Evolutionary conservation across 306 rosid species (phyloP).

Genomic region (Morella rubra): DNA sequence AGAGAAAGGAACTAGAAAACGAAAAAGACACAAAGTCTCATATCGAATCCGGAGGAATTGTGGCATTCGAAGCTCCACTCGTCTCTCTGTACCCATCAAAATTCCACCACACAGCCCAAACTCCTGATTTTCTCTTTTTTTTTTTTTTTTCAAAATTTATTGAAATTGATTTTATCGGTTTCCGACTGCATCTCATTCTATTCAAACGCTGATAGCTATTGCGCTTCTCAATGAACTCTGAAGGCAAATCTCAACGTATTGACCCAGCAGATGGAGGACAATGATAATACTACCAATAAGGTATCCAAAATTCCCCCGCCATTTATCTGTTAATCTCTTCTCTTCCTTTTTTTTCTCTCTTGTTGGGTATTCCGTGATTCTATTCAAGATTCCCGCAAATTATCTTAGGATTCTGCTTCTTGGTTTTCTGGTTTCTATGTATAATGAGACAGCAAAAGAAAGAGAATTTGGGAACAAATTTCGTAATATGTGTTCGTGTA

Average conservation of each 20-base stretch:
- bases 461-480: background rate
- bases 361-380: background rate
- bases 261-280: conserved; percentile 47
- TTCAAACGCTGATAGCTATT: background rate
- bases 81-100: conserved; percentile 24
- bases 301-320: conserved; percentile 9
- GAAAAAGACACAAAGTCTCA: background rate
- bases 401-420: background rate
- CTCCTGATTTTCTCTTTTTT: background rate
- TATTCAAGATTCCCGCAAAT: background rate
- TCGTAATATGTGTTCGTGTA: background rate
- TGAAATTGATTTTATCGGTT: too few species aligned
- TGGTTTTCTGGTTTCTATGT: background rate
- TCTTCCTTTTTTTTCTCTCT: background rate
- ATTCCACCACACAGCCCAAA: conserved; percentile 22
- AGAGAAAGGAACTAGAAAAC: background rate
- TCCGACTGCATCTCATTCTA: too few species aligned
- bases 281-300: conserved; percentile 36
- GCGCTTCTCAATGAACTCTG: conserved; percentile 36
- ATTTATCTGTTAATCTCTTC: background rate
- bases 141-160: background rate
- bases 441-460: background rate
- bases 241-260: conserved; percentile 16
- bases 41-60: conserved; percentile 19
- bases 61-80: conserved; percentile 33